Evolutionary conservation across 2,329 filamentous ascomycete species (phyloP), one percentile per base, ranked within the genome.

Genomic region (Myriosclerotinia scirpicola): DNA sequence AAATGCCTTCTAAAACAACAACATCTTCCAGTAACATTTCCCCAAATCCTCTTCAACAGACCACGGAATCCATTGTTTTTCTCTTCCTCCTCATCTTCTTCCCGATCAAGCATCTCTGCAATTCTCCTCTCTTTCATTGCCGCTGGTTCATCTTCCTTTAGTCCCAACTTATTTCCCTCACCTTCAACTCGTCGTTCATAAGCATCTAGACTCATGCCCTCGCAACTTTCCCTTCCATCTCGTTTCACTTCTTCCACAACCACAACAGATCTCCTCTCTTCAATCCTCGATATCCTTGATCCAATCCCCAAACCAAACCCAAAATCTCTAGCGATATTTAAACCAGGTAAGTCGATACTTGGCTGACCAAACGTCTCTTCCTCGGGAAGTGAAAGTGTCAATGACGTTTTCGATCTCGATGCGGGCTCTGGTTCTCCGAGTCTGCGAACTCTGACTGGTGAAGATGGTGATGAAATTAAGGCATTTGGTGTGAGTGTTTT

Each of bases 331-430:
- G 30, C n/a, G 6, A 48, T 59, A 1, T 30, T 38, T 22, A 59
- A 59, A 20, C 63, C 63, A 11, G 63, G 63, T 40, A 65, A 30
- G 8, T 65, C 42, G n/a, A 65, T 65, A 17, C 54, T 65, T 5
- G 54, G 54, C 11, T 65, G 63, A 26, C 63, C 63, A 38, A 65
- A 65, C 6, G 42, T 46, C n/a, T 59, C 63, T 38, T 65, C 53
- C 5, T 59, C 63, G 11, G 54, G n/a, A 14, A 65, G 12, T 17
- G 54, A 65, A n/a, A 65, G 63, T 26, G 34, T 50, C 30, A 65
- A 48, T 58, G 63, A 50, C 1, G 63, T 38, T 50, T 65, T 65
- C 7, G 34, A 59, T 40, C 26, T 65, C 11, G 46, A 60, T 50
- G 42, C 30, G 5, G 22, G 20, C 5, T 40, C 63, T 14, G 22